Conservation (phyloP, 495 filamentous ascomycete genomes). For the Podospora fimiseda region DNA sequence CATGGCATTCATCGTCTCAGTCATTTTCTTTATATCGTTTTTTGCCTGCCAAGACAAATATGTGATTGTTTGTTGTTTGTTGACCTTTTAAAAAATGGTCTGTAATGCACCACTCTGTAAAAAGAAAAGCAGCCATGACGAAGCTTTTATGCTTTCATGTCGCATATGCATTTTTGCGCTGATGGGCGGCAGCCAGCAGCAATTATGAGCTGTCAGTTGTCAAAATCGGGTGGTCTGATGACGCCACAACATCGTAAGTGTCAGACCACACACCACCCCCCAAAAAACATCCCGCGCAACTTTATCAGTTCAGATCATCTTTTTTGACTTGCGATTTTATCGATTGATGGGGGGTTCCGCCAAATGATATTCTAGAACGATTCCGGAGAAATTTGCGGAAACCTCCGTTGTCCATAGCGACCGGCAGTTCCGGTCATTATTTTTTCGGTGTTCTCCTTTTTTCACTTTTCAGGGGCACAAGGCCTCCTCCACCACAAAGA, state of each 20-base stretch:
- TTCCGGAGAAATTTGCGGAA: not conserved
- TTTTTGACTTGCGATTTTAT: no score
- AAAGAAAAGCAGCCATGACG: not conserved
- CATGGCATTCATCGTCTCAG: not conserved
- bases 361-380: not conserved
- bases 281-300: not conserved
- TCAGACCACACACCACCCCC: conserved; percentile 7
- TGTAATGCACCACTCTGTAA: no score
- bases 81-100: no score
- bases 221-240: conserved; percentile 16
- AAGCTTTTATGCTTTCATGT: conserved; percentile 1
- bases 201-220: not conserved
- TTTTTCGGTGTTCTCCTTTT: no score
- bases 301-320: not conserved
- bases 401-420: not conserved
- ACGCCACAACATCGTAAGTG: conserved; percentile 16
- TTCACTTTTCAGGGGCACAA: not conserved
- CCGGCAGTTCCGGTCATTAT: not conserved
- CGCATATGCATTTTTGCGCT: not conserved
- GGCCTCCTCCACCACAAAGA: no score
- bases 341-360: no score
- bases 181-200: not conserved
- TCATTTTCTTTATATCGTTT: not conserved
- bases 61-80: no score
- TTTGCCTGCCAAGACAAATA: no score